Evolutionary conservation across 148 eudicot genomes (phyloP), one percentile per base, ranked within the genome.

Genomic region (Rhododendron henanense): DNA sequence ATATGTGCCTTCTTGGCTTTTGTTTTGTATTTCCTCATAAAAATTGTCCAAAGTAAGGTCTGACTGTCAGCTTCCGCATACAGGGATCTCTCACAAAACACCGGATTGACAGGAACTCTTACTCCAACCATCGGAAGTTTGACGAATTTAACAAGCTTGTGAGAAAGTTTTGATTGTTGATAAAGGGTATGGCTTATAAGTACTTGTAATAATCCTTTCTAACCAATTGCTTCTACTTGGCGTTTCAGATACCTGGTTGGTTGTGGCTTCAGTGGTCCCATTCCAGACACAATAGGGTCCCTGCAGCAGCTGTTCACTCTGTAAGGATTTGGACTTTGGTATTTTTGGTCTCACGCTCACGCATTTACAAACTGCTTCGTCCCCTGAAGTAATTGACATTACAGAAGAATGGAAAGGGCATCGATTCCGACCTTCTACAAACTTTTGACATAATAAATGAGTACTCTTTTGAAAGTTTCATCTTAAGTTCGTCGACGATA

Each of bases 21-120:
- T 39, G 44, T 5, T 39, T 39, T 39, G 44, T 39, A 39, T 6
- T 39, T 39, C 44, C 6, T 39, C 44, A 39, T 39, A 39, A 39
- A 6, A 39, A 39, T 39, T 39, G 44, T 39, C 44, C 44, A 39
- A 5, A 39, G 44, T 39, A n/a, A 65, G 73, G 73, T 65, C 84
- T 86, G 35, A 63, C 57, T n/a, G 16, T 81, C 15, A 19, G 48
- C 61, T 59, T 79, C 76, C 31, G 51, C 67, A 23, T 89, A 19
- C 69, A 97, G 99, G 84, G 99, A 95, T 85, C 90, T 97, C 65
- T 95, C 99, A 31, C 94, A 92, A 85, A 97, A 97, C 87, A 84
- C 84, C 75, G 96, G 90, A 16, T 45, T 97, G 90, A 87, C 78
- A 0, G 98, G 99, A 78, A 25, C 95, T 84, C 92, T 97, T 91